Evolutionary conservation across 2,329 filamentous ascomycete genomes (phyloP).

Genomic region (Fusarium cyanostomum): DNA sequence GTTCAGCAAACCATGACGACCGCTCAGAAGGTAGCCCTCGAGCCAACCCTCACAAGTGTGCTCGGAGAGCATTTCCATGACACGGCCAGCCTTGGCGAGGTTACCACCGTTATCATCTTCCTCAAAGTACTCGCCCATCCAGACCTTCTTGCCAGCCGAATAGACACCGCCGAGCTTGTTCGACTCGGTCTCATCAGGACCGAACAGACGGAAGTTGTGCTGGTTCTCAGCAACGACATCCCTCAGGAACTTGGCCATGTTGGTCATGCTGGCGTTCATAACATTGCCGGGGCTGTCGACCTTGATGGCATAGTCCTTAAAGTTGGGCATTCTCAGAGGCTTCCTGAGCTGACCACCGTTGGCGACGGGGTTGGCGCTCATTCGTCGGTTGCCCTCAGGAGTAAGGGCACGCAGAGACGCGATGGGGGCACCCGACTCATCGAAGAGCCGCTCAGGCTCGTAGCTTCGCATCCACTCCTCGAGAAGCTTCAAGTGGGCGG

Average conservation of each 20-base stretch:
- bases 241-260: constrained; percentile 73
- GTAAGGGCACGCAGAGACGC: constrained; percentile 71
- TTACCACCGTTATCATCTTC: constrained; percentile 81
- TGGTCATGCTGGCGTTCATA: constrained; percentile 71
- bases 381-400: constrained; percentile 71
- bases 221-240: constrained; percentile 73
- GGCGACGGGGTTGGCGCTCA: constrained; percentile 80
- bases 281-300: constrained; percentile 69
- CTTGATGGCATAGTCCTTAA: constrained; percentile 71
- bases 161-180: constrained; percentile 81
- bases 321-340: constrained; percentile 75
- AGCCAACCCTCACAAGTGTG: constrained; percentile 84
- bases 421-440: constrained; percentile 69
- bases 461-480: constrained; percentile 83
- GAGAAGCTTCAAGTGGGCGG: constrained; percentile 71
- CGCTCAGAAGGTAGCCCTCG: constrained; percentile 80
- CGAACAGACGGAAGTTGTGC: constrained; percentile 77
- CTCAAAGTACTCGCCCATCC: constrained; percentile 81
- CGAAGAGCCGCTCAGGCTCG: constrained; percentile 76
- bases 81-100: constrained; percentile 71
- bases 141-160: constrained; percentile 79
- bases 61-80: constrained; percentile 88
- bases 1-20: constrained; percentile 79
- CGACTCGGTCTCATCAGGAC: constrained; percentile 82
- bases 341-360: constrained; percentile 76